Evolutionary conservation across 2,329 filamentous ascomycete species (phyloP).

Genomic region (Dactylonectria estremocensis): DNA sequence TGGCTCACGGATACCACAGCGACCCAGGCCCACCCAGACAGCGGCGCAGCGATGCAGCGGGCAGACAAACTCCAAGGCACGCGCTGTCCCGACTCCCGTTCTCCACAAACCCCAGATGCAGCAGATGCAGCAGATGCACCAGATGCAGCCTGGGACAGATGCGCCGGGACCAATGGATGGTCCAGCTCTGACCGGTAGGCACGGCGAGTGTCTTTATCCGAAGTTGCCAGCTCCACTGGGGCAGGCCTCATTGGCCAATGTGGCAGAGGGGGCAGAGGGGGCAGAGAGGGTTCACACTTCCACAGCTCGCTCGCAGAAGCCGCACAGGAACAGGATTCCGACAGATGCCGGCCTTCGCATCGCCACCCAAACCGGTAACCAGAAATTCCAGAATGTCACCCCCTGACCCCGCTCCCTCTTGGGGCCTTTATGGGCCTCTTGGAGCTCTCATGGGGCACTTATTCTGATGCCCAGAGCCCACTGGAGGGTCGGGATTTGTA

Average conservation of each 20-base stretch:
- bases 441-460: slow-evolving; percentile 15
- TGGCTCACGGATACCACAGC: slow-evolving; percentile 20
- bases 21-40: slow-evolving; percentile 20
- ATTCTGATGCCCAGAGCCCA: neutral
- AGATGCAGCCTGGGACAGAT: neutral
- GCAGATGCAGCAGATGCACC: slow-evolving; percentile 10
- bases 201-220: too few relatives aligned
- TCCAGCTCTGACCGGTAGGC: neutral
- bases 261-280: too few relatives aligned
- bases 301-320: slow-evolving; percentile 18
- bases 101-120: slow-evolving; percentile 34
- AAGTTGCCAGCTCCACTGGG: too few relatives aligned
- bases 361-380: slow-evolving; percentile 37
- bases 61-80: neutral
- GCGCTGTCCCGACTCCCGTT: neutral
- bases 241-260: too few relatives aligned
- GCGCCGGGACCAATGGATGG: slow-evolving; percentile 1
- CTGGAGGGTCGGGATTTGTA: slow-evolving; percentile 20
- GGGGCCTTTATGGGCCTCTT: neutral
- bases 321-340: slow-evolving; percentile 43
- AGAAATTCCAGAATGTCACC: slow-evolving; percentile 14
- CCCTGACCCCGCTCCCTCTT: slow-evolving; percentile 1
- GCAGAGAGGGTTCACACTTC: too few relatives aligned
- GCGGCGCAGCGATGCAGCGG: neutral
- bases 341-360: slow-evolving; percentile 36